These are phyloP conservation scores for Candida chilensis DNA, from an alignment of 805 yeast species.

Conservation along the genomic window DNA sequence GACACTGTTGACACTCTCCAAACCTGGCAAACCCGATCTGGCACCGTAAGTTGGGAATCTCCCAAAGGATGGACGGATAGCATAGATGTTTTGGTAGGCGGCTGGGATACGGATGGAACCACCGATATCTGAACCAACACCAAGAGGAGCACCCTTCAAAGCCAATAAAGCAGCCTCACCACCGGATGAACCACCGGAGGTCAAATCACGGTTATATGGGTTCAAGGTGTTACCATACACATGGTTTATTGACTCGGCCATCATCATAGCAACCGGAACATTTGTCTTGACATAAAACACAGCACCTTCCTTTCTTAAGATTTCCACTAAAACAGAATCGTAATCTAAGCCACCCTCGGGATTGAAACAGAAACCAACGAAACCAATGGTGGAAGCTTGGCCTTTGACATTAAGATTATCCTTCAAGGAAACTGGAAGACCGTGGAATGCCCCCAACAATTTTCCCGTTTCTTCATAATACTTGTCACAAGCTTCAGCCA, in stretches of 20 bases:
- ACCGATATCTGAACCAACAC: slow-evolving; percentile 49
- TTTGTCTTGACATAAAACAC: slow-evolving; percentile 47
- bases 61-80: slow-evolving; percentile 35
- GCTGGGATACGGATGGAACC: slow-evolving; percentile 44
- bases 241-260: slow-evolving; percentile 34
- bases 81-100: slow-evolving; percentile 27
- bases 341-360: slow-evolving; percentile 18
- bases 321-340: slow-evolving; percentile 27
- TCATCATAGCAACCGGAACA: slow-evolving; percentile 42
- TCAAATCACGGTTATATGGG: slow-evolving; percentile 30
- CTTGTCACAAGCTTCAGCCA: slow-evolving; percentile 10
- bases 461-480: slow-evolving; percentile 6
- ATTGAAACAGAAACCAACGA: slow-evolving; percentile 29
- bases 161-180: slow-evolving; percentile 43
- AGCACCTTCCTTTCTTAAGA: slow-evolving; percentile 38
- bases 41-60: slow-evolving; percentile 28
- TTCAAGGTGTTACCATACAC: slow-evolving; percentile 37
- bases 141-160: slow-evolving; percentile 35
- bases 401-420: slow-evolving; percentile 40
- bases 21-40: slow-evolving; percentile 23
- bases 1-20: slow-evolving; percentile 25
- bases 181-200: slow-evolving; percentile 47
- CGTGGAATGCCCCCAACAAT: slow-evolving; percentile 11
- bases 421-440: slow-evolving; percentile 21
- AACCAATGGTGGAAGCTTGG: slow-evolving; percentile 39